Evolutionary conservation across 352 stramenopile species (phyloP), one percentile per base, ranked within the genome.

Genomic region (Globisporangium solare): DNA sequence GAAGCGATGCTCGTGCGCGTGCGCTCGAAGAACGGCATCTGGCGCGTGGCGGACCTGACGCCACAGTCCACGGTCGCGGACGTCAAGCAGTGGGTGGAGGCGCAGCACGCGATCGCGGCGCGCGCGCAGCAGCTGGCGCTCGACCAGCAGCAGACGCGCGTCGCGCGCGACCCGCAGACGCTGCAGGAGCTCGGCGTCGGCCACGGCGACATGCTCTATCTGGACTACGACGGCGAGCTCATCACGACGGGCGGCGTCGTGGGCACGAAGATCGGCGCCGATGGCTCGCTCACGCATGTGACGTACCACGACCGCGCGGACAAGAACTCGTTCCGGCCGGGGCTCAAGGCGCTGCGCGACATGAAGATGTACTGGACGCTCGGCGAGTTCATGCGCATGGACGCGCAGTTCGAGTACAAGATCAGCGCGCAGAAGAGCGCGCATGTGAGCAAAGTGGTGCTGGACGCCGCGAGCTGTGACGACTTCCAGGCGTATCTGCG

Each of bases 331-430:
- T 99, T 99, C 73, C 86, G 97, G 20, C 96, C 96, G 12, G 97
- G 97, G 7, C 88, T 98, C 75, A 90, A 98, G 68, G 74, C 96
- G 32, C 71, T 99, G 47, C 79, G 96, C 2, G 93, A 98, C 68
- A 99, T 99, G 86, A 99, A 99, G 77, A 99, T 98, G 95, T 78
- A 97, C 62, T 99, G 97, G 97, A 99, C 96, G 37, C 71, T 99
- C 11, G 81, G 83, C 48, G 96, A 99, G 76, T 99, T 99, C 73
- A 95, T 96, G 63, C 92, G 88, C 51, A 97, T 99, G 91, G 96
- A 99, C 69, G 83, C 93, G 32, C 83, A 98, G 64, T 99, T 98
- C 67, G 92, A 97, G 56, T 99, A 98, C 79, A 98, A 98, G 74
- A 94, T 99, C 54, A 93, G 95, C 60, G 79, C 89, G 45, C 94